Conservation (phyloP, 495 filamentous ascomycete genomes). For the Thermothielavioides terrestris region DNA sequence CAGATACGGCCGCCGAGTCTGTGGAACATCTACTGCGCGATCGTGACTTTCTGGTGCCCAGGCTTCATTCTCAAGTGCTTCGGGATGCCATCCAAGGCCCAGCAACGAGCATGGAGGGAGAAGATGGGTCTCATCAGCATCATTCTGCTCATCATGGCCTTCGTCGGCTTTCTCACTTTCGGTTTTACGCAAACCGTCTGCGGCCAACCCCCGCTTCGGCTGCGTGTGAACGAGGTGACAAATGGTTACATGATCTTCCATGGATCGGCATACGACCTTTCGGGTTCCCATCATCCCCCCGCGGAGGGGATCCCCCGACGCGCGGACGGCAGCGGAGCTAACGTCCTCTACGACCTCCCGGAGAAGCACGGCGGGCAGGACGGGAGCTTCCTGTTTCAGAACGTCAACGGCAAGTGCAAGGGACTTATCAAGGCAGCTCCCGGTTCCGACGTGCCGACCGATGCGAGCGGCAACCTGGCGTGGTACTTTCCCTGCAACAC, state of each 20-base stretch:
- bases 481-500: slow-evolving; percentile 96
- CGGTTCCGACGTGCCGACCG: slow-evolving; percentile 69
- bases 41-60: slow-evolving; percentile 92
- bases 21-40: slow-evolving; percentile 91
- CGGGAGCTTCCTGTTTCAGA: slow-evolving; percentile 95
- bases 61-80: slow-evolving; percentile 76
- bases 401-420: slow-evolving; percentile 97
- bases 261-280: slow-evolving; percentile 76
- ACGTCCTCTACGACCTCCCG: slow-evolving; percentile 79
- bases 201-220: slow-evolving; percentile 52
- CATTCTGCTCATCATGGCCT: slow-evolving; percentile 75
- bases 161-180: slow-evolving; percentile 95
- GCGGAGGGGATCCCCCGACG: slow-evolving; percentile 64
- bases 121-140: slow-evolving; percentile 97
- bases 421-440: slow-evolving; percentile 65
- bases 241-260: slow-evolving; percentile 92
- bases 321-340: slow-evolving; percentile 39
- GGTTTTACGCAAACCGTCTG: slow-evolving; percentile 91
- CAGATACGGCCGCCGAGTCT: slow-evolving; percentile 70
- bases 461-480: slow-evolving; percentile 63
- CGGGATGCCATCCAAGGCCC: slow-evolving; percentile 77
- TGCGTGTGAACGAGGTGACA: slow-evolving; percentile 74
- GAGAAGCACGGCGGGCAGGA: slow-evolving; percentile 77
- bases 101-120: slow-evolving; percentile 93
- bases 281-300: slow-evolving; percentile 61